These are phyloP conservation scores for Chlorella sp. DNA, from an alignment of 139 green algal genomes.

Conservation along the genomic window DNA sequence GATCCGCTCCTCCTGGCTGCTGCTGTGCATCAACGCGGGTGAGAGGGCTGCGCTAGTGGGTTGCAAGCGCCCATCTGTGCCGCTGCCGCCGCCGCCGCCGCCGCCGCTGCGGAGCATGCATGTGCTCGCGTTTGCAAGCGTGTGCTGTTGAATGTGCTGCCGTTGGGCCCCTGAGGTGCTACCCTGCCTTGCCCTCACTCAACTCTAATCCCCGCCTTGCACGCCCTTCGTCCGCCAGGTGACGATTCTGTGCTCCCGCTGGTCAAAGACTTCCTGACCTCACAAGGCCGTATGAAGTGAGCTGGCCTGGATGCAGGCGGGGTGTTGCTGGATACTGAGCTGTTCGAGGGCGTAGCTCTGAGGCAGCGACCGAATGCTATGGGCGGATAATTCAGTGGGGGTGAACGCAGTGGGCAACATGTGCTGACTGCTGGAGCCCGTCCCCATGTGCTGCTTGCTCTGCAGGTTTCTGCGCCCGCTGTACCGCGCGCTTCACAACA, in stretches of 20 bases:
- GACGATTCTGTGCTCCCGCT: conserved; percentile 58
- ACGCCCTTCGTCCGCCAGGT: conserved; percentile 28
- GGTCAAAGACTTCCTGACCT: conserved; percentile 61
- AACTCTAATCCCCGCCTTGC: neutral
- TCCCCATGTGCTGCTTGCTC: too few relatives aligned
- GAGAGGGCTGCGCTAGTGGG: neutral
- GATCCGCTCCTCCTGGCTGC: conserved; percentile 66
- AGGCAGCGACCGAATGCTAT: too few relatives aligned
- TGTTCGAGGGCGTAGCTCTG: too few relatives aligned
- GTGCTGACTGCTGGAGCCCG: too few relatives aligned
- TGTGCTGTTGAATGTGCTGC: too few relatives aligned
- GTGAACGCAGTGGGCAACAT: too few relatives aligned
- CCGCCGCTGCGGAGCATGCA: too few relatives aligned
- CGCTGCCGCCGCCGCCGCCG: too few relatives aligned
- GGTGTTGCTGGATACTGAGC: neutral
- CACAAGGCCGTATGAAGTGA: conserved; percentile 85
- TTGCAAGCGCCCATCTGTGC: too few relatives aligned
- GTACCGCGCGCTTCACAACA: conserved; percentile 69
- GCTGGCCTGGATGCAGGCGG: neutral
- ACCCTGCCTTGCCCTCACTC: neutral
- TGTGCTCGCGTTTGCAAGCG: too few relatives aligned
- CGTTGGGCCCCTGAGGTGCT: too few relatives aligned
- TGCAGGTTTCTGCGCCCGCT: conserved; percentile 65
- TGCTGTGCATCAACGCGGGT: conserved; percentile 71
- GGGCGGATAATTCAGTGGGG: too few relatives aligned